Base-by-base conservation (phyloP, 495 filamentous ascomycete species). In the Penicillium silybi region DNA sequence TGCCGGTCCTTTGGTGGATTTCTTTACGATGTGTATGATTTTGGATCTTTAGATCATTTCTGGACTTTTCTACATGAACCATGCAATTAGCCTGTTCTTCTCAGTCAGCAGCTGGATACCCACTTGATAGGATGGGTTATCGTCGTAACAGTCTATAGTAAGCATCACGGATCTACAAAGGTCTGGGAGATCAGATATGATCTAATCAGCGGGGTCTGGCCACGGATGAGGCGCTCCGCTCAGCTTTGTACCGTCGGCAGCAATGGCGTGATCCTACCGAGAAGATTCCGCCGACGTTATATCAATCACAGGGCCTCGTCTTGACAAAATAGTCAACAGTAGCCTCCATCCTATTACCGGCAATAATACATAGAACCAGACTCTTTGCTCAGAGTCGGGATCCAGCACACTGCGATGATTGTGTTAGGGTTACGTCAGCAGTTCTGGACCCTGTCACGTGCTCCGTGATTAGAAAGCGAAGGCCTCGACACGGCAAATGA, bases 381-480 rank as follows among this genome's bases (percentile, higher is more conserved):
- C 29, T 13, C 17, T 39, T 6, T 16, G 16, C 3, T 32, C 20
- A 38, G 34, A 35, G 32, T 8, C 40, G 42, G 45, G 41, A 50
- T n/a, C n/a, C 9, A 16, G 9, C 9, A 13, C 11, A 34, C 13
- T 39, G 27, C 17, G 11, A 46, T 61, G 58, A 61, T 27, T 27
- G 18, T 48, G 50, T 54, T 53, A 6, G 7, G 7, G 39, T 58
- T 50, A 51, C 42, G 18, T 56, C 44, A 56, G 48, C 41, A 9
- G 59, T 57, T 60, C 62, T 57, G 51, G 59, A 26, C 62, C 57
- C 10, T 23, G 15, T 50, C 62, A 63, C 59, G 62, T 63, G 62
- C 29, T 8, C 13, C 0, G 15, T 65, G 62, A 51, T 65, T 65
- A 65, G 62, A 60, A 65, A 65, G 54, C 62, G 51, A 59, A 49